A percentile compares a stretch with the other conserved stretches of the same genome.
These are phyloP conservation scores for Trifolium fragiferum DNA, from an alignment of 306 rosid species.

Conservation along the genomic window DNA sequence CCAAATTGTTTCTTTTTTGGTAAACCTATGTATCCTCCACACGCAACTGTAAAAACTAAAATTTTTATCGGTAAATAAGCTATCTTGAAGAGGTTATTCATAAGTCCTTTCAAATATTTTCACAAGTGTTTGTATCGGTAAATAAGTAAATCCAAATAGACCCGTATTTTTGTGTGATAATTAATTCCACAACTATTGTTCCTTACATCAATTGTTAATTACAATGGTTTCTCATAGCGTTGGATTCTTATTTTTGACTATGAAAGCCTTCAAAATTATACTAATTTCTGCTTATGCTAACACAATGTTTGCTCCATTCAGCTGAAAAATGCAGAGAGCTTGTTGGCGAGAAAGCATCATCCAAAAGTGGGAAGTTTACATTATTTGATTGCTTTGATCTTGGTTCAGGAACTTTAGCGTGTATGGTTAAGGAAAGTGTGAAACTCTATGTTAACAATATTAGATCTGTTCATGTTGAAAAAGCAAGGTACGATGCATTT, in stretches of 20 bases:
- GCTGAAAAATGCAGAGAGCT: constrained; percentile 91
- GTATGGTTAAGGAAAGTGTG: constrained; percentile 78
- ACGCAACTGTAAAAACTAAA: too few species aligned
- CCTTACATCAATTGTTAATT: background rate
- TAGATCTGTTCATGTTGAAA: constrained; percentile 74
- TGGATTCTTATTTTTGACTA: constrained; percentile 11
- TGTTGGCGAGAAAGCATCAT: constrained; percentile 79
- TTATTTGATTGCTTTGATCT: constrained; percentile 76
- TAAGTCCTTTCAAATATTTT: background rate
- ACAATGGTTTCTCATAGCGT: constrained; percentile 3
- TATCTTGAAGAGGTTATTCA: background rate
- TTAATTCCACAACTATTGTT: constrained; percentile 9
- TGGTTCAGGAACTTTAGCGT: constrained; percentile 71
- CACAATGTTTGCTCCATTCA: constrained; percentile 36
- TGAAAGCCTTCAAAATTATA: constrained; percentile 7
- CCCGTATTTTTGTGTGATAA: background rate
- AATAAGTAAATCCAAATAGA: background rate
- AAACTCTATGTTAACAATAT: constrained; percentile 73
- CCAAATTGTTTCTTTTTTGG: background rate
- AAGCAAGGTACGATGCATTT: constrained; percentile 54
- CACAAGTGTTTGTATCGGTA: too few species aligned
- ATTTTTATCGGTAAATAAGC: too few species aligned
- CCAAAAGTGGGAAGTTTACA: constrained; percentile 81
- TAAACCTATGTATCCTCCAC: too few species aligned
- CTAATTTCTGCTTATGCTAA: constrained; percentile 31